A percentile compares a stretch with the other conserved stretches of the same genome.
These are phyloP conservation scores for Cardamine occulta DNA, from an alignment of 345 rosid species.

Conservation along the genomic window DNA sequence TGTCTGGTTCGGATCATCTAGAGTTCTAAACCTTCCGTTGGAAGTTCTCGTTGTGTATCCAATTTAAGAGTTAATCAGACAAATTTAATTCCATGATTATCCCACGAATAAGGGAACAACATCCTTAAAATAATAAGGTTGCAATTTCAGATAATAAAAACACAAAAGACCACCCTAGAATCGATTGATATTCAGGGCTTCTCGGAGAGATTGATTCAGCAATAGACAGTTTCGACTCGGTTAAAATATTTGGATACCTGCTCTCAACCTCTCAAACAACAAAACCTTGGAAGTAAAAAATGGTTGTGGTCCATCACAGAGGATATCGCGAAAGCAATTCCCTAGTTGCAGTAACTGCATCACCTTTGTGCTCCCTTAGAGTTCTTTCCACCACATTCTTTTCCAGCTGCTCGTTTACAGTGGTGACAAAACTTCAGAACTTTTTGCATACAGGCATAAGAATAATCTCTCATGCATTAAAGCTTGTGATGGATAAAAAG, in stretches of 20 bases:
- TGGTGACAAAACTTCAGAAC: constrained; percentile 28
- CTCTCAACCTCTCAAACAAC: constrained; percentile 14
- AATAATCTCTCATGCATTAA: not conserved
- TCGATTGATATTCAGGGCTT: not conserved
- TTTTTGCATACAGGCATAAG: not conserved
- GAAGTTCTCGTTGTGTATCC: not conserved
- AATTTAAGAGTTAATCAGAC: not conserved
- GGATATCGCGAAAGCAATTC: constrained; percentile 65
- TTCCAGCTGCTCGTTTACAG: constrained; percentile 60
- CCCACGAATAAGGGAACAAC: not conserved
- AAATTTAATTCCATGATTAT: not conserved
- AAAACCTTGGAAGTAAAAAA: not conserved
- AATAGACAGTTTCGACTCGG: constrained; percentile 6
- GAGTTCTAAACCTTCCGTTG: not conserved
- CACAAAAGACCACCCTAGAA: not conserved
- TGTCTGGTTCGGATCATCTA: not conserved
- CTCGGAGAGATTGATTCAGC: not conserved
- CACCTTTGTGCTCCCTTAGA: constrained; percentile 92
- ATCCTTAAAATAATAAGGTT: not conserved
- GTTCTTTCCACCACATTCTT: constrained; percentile 92
- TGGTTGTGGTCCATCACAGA: constrained; percentile 29
- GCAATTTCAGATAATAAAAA: constrained; percentile 8
- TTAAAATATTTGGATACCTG: not conserved
- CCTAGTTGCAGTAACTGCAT: constrained; percentile 90
- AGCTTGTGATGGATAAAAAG: not conserved